Conservation (phyloP, 2,329 filamentous ascomycete genomes). For the Trematosphaeria pertusa region DNA sequence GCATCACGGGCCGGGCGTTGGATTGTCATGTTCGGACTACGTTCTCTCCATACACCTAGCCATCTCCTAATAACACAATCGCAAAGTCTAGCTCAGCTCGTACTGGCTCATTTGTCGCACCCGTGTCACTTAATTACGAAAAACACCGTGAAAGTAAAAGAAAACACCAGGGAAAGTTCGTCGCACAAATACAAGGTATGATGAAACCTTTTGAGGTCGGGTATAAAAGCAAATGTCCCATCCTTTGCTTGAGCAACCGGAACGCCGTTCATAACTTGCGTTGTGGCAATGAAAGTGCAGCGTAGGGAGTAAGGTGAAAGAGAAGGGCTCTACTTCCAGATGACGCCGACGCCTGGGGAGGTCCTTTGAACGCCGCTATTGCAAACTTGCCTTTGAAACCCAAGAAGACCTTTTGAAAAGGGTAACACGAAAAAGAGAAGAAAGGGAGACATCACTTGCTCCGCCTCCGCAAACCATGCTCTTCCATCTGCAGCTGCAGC, state of each 20-base stretch:
- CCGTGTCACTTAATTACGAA: background rate
- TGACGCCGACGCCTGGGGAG: no score
- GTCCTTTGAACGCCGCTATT: no score
- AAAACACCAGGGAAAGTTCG: background rate
- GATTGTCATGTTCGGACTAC: no score
- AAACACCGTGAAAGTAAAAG: conserved; percentile 2
- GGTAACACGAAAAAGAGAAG: conserved; percentile 6
- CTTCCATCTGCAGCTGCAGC: conserved; percentile 37
- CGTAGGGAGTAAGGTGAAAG: no score
- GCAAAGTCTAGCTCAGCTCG: background rate
- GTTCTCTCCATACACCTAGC: conserved; percentile 1
- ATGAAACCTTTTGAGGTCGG: conserved; percentile 13
- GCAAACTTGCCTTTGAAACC: no score
- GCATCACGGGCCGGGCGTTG: no score
- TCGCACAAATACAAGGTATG: conserved; percentile 10
- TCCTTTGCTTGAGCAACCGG: no score
- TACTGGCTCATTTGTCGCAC: background rate
- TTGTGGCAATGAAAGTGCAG: no score
- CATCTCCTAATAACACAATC: conserved; percentile 1
- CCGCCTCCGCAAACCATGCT: conserved; percentile 37
- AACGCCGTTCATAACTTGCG: no score
- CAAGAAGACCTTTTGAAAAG: no score
- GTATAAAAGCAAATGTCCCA: no score
- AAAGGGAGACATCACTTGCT: conserved; percentile 22
- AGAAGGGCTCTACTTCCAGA: no score